Evolutionary conservation across 2,329 filamentous ascomycete species (phyloP).

Genomic region (Fusarium sp.): DNA sequence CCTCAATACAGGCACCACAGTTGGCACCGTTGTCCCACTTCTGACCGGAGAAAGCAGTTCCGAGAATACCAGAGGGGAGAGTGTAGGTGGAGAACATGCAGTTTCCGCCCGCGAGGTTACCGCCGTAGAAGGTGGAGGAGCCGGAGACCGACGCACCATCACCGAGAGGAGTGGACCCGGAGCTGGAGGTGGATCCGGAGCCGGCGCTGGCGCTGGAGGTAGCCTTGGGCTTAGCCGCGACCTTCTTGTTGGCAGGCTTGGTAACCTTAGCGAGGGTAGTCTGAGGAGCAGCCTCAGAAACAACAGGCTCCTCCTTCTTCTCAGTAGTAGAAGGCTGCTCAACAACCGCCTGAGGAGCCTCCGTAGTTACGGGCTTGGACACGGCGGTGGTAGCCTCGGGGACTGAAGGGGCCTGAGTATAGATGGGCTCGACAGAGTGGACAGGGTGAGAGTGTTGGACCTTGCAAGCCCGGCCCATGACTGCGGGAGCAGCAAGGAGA

Average conservation of each 20-base stretch:
- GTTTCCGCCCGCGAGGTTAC: conserved; percentile 70
- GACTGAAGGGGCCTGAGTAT: conserved; percentile 19
- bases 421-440: conserved; percentile 8
- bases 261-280: conserved; percentile 35
- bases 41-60: conserved; percentile 72
- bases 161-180: conserved; percentile 22
- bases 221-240: neutral
- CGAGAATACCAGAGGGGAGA: conserved; percentile 70
- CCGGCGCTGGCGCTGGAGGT: neutral
- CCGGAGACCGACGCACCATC: conserved; percentile 32
- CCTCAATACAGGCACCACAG: conserved; percentile 74
- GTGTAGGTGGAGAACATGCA: conserved; percentile 77
- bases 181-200: neutral
- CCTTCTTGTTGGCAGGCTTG: conserved; percentile 1
- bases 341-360: conserved; percentile 1
- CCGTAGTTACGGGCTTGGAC: conserved; percentile 12
- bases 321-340: conserved; percentile 20
- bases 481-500: conserved; percentile 46
- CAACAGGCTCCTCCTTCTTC: conserved; percentile 4
- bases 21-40: conserved; percentile 70
- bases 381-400: conserved; percentile 22
- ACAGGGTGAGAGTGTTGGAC: conserved; percentile 28
- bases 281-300: conserved; percentile 12
- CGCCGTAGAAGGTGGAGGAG: conserved; percentile 66
- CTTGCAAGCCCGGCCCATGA: conserved; percentile 49